phyloP scores from a whole-genome alignment of 2,329 filamentous ascomycete species.

The Xylariaceae sp. region DNA sequence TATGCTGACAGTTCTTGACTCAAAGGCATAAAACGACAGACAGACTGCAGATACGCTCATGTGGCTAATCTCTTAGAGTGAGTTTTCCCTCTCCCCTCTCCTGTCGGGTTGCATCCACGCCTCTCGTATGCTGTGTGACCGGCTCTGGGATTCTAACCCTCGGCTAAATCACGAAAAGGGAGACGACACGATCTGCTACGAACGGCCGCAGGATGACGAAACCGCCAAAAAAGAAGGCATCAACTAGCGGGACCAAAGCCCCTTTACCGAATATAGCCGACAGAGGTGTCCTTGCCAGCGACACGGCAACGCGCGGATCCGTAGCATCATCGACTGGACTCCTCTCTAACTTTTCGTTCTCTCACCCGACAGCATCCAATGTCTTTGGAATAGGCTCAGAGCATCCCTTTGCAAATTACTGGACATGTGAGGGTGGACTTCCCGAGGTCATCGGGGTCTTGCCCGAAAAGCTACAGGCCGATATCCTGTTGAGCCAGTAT shows the following conservation, averaged over 20 bases:
- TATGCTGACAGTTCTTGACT: conserved; percentile 27
- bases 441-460: conserved; percentile 70
- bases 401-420: conserved; percentile 78
- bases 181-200: conserved; percentile 57
- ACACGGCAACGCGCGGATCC: conserved; percentile 45
- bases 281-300: conserved; percentile 43
- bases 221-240: conserved; percentile 63
- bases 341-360: conserved; percentile 68
- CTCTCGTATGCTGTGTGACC: not conserved
- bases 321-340: conserved; percentile 55
- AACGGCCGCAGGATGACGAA: conserved; percentile 85
- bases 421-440: conserved; percentile 72
- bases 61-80: conserved; percentile 74
- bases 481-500: conserved; percentile 60
- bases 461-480: conserved; percentile 69
- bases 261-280: conserved; percentile 53
- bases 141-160: conserved; percentile 15
- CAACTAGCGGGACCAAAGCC: conserved; percentile 35
- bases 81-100: conserved; percentile 30
- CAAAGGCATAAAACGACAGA: conserved; percentile 68
- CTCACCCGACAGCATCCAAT: conserved; percentile 64
- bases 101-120: not conserved
- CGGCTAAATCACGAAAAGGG: conserved; percentile 36
- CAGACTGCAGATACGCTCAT: conserved; percentile 67
- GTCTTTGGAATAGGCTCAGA: conserved; percentile 77